Evolutionary conservation across 768 basidiomycete genomes (phyloP).

Genomic region (Phaeotremella fagi): DNA sequence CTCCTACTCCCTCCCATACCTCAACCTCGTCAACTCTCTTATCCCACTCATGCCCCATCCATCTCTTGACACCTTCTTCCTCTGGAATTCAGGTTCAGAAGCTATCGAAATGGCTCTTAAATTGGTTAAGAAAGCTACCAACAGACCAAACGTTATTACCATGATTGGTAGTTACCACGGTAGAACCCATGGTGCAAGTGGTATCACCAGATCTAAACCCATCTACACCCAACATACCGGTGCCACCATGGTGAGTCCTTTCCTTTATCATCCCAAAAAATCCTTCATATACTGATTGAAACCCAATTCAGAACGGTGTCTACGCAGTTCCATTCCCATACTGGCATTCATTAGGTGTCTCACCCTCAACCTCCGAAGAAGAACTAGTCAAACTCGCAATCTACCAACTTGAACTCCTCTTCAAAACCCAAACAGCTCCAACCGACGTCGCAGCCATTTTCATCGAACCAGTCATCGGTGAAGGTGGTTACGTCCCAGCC

Average conservation of each 20-base stretch:
- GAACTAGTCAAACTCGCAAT: slow-evolving; percentile 63
- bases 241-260: slow-evolving; percentile 69
- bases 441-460: slow-evolving; percentile 88
- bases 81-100: slow-evolving; percentile 94
- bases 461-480: slow-evolving; percentile 87
- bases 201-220: slow-evolving; percentile 89
- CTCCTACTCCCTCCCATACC: slow-evolving; percentile 77
- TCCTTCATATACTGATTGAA: slow-evolving; percentile 49
- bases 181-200: slow-evolving; percentile 87
- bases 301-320: slow-evolving; percentile 53
- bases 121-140: slow-evolving; percentile 72
- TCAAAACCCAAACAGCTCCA: slow-evolving; percentile 74
- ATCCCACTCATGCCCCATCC: slow-evolving; percentile 84
- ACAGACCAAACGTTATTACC: slow-evolving; percentile 77
- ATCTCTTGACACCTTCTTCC: slow-evolving; percentile 91
- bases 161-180: slow-evolving; percentile 94
- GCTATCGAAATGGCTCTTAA: slow-evolving; percentile 87
- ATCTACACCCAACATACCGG: slow-evolving; percentile 72
- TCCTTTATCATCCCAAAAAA: not conserved
- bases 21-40: slow-evolving; percentile 76
- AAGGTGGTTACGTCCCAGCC: slow-evolving; percentile 87
- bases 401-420: slow-evolving; percentile 73
- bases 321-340: slow-evolving; percentile 80
- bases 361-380: slow-evolving; percentile 56
- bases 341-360: slow-evolving; percentile 76